Percentiles rank a stretch among this genome's conserved stretches.
Conservation (phyloP, 78 protist genomes). For the Protostelium mycophagum region DNA sequence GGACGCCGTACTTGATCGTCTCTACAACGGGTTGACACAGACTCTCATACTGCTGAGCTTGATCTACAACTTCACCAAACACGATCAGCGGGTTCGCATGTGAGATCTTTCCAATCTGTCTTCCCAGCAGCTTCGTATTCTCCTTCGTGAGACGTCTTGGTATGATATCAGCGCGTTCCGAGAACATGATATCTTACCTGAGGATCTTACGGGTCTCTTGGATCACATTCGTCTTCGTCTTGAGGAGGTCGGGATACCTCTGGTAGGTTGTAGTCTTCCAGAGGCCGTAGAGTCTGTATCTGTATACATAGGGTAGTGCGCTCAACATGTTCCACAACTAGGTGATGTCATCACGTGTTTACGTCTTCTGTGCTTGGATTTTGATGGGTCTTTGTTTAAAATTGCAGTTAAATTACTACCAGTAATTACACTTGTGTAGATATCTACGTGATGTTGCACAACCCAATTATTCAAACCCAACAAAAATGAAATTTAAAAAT, state of each 20-base stretch:
- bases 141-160: conserved; percentile 59
- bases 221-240: conserved; percentile 6
- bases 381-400: conserved; percentile 24
- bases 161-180: background rate
- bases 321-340: conserved; percentile 28
- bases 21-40: conserved; percentile 50
- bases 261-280: conserved; percentile 23
- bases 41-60: conserved; percentile 50
- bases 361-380: too few species aligned
- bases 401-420: background rate
- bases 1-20: conserved; percentile 25
- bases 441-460: conserved; percentile 8
- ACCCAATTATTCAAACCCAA: too few species aligned
- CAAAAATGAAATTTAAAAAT: background rate
- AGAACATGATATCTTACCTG: background rate
- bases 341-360: conserved; percentile 10
- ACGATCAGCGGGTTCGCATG: conserved; percentile 34
- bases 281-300: conserved; percentile 32
- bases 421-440: conserved; percentile 17
- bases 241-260: background rate
- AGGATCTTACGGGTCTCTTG: conserved; percentile 26
- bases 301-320: conserved; percentile 12
- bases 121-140: conserved; percentile 56
- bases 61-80: conserved; percentile 23
- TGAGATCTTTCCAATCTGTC: conserved; percentile 48